Base-by-base conservation (phyloP, 2,329 filamentous ascomycete species). In the Cadophora gregata region DNA sequence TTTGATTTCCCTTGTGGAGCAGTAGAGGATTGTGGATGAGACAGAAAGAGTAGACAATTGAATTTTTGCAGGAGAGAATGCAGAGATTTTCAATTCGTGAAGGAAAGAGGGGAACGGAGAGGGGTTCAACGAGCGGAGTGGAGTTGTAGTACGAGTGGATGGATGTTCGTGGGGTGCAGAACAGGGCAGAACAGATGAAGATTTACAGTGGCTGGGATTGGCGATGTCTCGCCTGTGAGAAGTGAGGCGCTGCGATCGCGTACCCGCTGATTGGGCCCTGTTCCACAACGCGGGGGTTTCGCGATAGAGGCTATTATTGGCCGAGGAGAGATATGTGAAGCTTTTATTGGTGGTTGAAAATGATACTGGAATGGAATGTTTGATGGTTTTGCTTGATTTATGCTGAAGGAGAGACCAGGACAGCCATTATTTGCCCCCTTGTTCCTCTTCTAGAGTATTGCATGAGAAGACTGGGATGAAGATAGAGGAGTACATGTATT, bases 271-370 rank as follows among this genome's bases (percentile, higher is more conserved):
- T 47, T 62, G 59, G 47, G n/a, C 19, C 21, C 19, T 9, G 59
- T 31, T 19, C 9, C 42, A 7, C 47, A 62, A 51, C 65, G 68
- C 60, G 68, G 66, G 65, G 65, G 56, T 67, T 67, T 69, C 63
- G 68, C 51, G 68, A 64, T 29, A 29, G 31, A 14, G 29, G 45
- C 19, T 1, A 45, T 59, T 6, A 36, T 63, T 63, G 51, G 53
- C 29, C 42, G 10, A 33, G 53, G 10, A 25, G 25, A 8, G 8
- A 58, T 47, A 59, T 59, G 25, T 42, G 38, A 42, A 42, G 14
- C 38, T 42, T 42, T 19, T 42, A 19, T 42, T 42, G 10, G 38
- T 19, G 12, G 19, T 42, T 12, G 38, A 42, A 16, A 5, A 33
- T 33, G 31, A 33, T 33, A 33, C 31, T 33, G 5, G 31, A 33